These are phyloP conservation scores for Phytopythium ostracodes DNA, from an alignment of 352 stramenopile species.

Conservation along the genomic window DNA sequence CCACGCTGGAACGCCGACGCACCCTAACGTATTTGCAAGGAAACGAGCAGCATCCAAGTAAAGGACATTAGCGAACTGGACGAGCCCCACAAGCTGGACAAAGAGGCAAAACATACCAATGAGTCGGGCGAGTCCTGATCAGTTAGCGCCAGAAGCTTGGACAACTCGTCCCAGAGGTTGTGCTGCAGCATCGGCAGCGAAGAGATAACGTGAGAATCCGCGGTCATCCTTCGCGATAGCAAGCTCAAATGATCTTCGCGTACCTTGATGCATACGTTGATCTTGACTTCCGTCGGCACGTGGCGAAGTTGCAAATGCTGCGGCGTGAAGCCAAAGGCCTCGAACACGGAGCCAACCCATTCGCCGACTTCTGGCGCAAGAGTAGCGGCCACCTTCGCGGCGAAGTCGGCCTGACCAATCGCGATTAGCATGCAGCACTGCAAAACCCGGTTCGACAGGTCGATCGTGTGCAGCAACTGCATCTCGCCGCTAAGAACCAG, in stretches of 20 bases:
- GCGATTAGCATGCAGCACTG: constrained; percentile 67
- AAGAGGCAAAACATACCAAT: constrained; percentile 23
- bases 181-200: constrained; percentile 20
- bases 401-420: constrained; percentile 37
- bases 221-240: not conserved
- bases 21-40: constrained; percentile 24
- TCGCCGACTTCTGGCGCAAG: constrained; percentile 35
- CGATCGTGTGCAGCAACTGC: constrained; percentile 45
- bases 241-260: not conserved
- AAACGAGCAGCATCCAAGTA: not conserved
- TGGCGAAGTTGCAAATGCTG: constrained; percentile 35
- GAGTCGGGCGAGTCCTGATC: constrained; percentile 35
- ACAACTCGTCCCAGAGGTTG: constrained; percentile 31
- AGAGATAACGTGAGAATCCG: not conserved
- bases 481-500: constrained; percentile 45
- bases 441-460: constrained; percentile 58
- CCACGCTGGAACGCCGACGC: constrained; percentile 53
- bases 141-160: constrained; percentile 19
- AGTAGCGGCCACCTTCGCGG: constrained; percentile 34
- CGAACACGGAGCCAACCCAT: constrained; percentile 57
- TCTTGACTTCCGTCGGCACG: constrained; percentile 34
- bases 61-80: not conserved
- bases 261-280: constrained; percentile 73
- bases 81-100: not conserved
- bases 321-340: constrained; percentile 52